Conservation (phyloP, 2,329 filamentous ascomycete species). For the Fusarium nematophilum region DNA sequence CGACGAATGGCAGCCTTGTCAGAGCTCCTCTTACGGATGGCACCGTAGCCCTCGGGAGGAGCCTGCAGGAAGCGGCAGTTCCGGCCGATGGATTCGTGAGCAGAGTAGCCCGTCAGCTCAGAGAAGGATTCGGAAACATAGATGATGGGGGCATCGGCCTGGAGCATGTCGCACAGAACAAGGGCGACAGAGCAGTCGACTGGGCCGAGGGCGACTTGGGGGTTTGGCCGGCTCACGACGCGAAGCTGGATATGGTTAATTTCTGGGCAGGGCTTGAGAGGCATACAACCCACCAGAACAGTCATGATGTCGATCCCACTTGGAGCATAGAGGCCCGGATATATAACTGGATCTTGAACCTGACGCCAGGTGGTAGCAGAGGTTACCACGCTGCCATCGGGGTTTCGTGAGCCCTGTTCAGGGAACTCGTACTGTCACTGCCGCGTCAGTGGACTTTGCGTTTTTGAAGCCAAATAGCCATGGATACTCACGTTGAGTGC, state of each 20-base stretch:
- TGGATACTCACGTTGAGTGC: constrained; percentile 38
- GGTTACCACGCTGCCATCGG: constrained; percentile 34
- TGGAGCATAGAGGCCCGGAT: constrained; percentile 65
- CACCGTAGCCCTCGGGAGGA: constrained; percentile 59
- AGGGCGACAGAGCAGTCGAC: constrained; percentile 88
- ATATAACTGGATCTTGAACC: constrained; percentile 61
- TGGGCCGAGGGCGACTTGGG: constrained; percentile 81
- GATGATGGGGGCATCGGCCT: constrained; percentile 81
- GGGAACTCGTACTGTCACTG: constrained; percentile 42
- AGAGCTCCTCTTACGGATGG: constrained; percentile 20
- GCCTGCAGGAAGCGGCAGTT: constrained; percentile 90
- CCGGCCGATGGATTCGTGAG: constrained; percentile 77
- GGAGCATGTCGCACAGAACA: constrained; percentile 81
- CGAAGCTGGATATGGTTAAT: constrained; percentile 57
- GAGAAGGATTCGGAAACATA: constrained; percentile 87
- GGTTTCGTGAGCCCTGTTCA: constrained; percentile 31
- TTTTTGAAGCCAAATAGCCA: background rate
- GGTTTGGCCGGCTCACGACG: constrained; percentile 76
- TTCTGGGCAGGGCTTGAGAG: background rate
- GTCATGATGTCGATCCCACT: constrained; percentile 67
- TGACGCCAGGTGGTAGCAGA: constrained; percentile 40
- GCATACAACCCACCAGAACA: constrained; percentile 60
- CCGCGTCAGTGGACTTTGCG: constrained; percentile 16
- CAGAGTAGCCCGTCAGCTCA: constrained; percentile 81
- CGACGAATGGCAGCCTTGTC: constrained; percentile 67